These are phyloP conservation scores for Pyrenochaeta sp. DNA, from an alignment of 2,329 filamentous ascomycete species.

Conservation along the genomic window DNA sequence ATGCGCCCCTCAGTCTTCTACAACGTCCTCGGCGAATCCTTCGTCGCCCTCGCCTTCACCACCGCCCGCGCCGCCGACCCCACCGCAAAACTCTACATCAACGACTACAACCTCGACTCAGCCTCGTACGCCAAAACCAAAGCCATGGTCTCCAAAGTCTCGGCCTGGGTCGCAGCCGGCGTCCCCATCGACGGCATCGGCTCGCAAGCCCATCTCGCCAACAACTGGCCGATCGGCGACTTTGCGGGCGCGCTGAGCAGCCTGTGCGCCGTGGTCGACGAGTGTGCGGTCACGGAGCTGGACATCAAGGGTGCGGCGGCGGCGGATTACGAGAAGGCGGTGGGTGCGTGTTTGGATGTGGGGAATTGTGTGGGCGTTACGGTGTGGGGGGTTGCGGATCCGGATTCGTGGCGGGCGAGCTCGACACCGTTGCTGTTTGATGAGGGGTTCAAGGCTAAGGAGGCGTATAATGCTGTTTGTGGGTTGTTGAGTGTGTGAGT, in stretches of 20 bases:
- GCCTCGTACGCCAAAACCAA: slow-evolving; percentile 65
- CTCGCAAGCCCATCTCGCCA: slow-evolving; percentile 63
- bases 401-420: slow-evolving; percentile 52
- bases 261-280: slow-evolving; percentile 60
- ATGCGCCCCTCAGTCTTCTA: slow-evolving; percentile 70
- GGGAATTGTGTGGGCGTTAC: slow-evolving; percentile 71
- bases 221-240: slow-evolving; percentile 53
- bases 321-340: slow-evolving; percentile 64
- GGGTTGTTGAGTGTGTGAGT: no score
- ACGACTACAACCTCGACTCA: slow-evolving; percentile 71
- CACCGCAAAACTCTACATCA: slow-evolving; percentile 75
- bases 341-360: slow-evolving; percentile 64
- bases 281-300: slow-evolving; percentile 72
- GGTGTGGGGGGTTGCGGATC: slow-evolving; percentile 62
- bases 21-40: slow-evolving; percentile 72
- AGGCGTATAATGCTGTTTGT: slow-evolving; percentile 44
- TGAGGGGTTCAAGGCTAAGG: slow-evolving; percentile 51
- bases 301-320: slow-evolving; percentile 68
- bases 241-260: slow-evolving; percentile 60
- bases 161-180: slow-evolving; percentile 68
- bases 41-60: slow-evolving; percentile 73
- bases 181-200: slow-evolving; percentile 72
- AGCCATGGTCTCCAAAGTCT: slow-evolving; percentile 65
- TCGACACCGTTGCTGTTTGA: slow-evolving; percentile 54
- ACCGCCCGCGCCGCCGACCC: slow-evolving; percentile 73